phyloP scores from a whole-genome alignment of 192 early-diverging fungal genomes.

The Coemansia sp. region DNA sequence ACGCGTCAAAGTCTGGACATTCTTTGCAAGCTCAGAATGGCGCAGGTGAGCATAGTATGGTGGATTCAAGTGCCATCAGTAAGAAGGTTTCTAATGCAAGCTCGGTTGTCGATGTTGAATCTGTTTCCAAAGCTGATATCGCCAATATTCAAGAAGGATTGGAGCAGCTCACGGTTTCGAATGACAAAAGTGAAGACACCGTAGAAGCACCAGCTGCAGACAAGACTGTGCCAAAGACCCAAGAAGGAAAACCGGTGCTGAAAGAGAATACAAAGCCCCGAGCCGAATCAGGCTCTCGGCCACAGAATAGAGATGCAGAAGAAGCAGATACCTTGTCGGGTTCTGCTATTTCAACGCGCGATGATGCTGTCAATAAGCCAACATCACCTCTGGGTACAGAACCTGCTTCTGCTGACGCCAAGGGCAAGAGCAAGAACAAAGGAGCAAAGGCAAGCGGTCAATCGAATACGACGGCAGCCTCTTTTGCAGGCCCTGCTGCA shows the following conservation, averaged over 20 bases:
- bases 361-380: neutral
- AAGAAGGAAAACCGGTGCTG: neutral
- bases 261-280: neutral
- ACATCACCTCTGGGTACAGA: neutral
- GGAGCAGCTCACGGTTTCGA: neutral
- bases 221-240: neutral
- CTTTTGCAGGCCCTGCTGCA: constrained; percentile 11
- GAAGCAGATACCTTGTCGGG: neutral
- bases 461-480: neutral
- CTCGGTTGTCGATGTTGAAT: neutral
- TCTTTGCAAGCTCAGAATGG: neutral
- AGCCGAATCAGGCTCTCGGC: neutral
- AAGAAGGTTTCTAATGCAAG: neutral
- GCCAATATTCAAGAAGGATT: neutral
- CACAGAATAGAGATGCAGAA: neutral
- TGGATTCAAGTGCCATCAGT: neutral
- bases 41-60: neutral
- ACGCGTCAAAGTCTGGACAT: neutral
- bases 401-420: neutral
- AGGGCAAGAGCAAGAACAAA: neutral
- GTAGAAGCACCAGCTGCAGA: neutral
- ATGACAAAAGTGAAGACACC: neutral
- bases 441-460: neutral
- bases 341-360: neutral
- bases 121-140: neutral